Evolutionary conservation across 1,284 basidiomycete species (phyloP).

Genomic region (Cutaneotrichosporon dermatis): DNA sequence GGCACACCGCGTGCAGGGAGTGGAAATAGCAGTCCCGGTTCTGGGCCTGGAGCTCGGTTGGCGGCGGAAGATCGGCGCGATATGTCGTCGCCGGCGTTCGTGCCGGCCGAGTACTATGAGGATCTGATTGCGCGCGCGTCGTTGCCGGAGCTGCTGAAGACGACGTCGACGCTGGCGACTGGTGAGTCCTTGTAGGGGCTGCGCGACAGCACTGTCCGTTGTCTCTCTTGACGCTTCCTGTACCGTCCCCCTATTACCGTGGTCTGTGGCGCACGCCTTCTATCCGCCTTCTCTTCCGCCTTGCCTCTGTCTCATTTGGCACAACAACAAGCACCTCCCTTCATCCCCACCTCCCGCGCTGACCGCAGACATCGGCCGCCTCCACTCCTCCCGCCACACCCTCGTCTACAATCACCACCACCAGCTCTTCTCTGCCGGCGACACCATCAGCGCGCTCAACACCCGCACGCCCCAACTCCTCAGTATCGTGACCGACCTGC

Average conservation of each 20-base stretch:
- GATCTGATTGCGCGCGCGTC: conserved; percentile 34
- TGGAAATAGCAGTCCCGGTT: too few relatives aligned
- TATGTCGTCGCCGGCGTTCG: conserved; percentile 24
- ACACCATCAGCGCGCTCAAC: conserved; percentile 46
- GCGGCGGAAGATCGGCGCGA: conserved; percentile 1
- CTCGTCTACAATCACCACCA: conserved; percentile 50
- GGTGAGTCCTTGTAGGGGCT: conserved; percentile 23
- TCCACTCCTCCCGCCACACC: conserved; percentile 43
- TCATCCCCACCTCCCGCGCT: background rate
- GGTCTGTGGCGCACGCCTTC: too few relatives aligned
- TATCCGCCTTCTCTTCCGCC: too few relatives aligned
- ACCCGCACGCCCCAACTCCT: conserved; percentile 47
- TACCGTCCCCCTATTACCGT: too few relatives aligned
- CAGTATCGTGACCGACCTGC: conserved; percentile 43
- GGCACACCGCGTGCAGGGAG: too few relatives aligned
- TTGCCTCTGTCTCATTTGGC: too few relatives aligned
- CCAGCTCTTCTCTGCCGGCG: conserved; percentile 48
- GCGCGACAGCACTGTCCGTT: too few relatives aligned
- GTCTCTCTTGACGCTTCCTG: too few relatives aligned
- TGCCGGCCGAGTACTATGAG: conserved; percentile 42
- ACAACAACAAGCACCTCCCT: too few relatives aligned
- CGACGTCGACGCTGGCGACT: conserved; percentile 29
- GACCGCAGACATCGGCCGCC: conserved; percentile 38
- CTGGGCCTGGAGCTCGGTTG: too few relatives aligned
- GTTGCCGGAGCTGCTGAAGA: conserved; percentile 38